Evolutionary conservation across 192 early-diverging fungal genomes (phyloP).

Genomic region (Coemansia reversa): DNA sequence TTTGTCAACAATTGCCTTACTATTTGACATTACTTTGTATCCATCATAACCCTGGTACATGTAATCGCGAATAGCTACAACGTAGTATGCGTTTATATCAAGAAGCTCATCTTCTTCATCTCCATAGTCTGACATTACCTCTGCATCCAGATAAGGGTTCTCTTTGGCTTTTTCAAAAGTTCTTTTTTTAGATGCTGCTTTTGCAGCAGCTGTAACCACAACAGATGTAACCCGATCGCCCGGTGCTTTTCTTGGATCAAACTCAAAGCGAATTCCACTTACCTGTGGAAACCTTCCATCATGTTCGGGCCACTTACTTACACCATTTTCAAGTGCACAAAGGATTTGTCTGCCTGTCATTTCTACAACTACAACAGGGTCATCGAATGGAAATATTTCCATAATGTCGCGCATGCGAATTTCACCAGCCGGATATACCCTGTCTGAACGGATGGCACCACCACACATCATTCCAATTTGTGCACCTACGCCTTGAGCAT

Average conservation of each 20-base stretch:
- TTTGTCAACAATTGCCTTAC: slow-evolving; percentile 59
- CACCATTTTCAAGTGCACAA: slow-evolving; percentile 63
- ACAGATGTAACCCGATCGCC: slow-evolving; percentile 57
- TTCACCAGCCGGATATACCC: slow-evolving; percentile 53
- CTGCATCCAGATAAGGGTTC: slow-evolving; percentile 25
- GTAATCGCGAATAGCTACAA: slow-evolving; percentile 61
- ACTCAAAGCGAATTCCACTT: slow-evolving; percentile 62
- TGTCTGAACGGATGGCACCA: slow-evolving; percentile 66
- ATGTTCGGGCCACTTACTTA: slow-evolving; percentile 66
- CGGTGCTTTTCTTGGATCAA: slow-evolving; percentile 55
- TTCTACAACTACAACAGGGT: slow-evolving; percentile 63
- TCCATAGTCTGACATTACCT: slow-evolving; percentile 33
- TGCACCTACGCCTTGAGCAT: slow-evolving; percentile 42
- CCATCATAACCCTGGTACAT: slow-evolving; percentile 66
- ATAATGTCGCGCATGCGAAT: slow-evolving; percentile 64
- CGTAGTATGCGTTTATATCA: slow-evolving; percentile 54
- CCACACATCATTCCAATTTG: slow-evolving; percentile 60
- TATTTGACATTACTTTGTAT: slow-evolving; percentile 49
- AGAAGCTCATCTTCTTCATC: slow-evolving; percentile 49
- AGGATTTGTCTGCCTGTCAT: slow-evolving; percentile 63
- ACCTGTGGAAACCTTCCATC: slow-evolving; percentile 71
- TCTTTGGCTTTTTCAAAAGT: background rate
- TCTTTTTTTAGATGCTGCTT: slow-evolving; percentile 19
- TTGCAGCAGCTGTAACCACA: slow-evolving; percentile 32
- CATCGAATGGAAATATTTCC: slow-evolving; percentile 69